Evolutionary conservation across 805 yeast genomes (phyloP).

Genomic region (Cyberlindnera xylosilytica): DNA sequence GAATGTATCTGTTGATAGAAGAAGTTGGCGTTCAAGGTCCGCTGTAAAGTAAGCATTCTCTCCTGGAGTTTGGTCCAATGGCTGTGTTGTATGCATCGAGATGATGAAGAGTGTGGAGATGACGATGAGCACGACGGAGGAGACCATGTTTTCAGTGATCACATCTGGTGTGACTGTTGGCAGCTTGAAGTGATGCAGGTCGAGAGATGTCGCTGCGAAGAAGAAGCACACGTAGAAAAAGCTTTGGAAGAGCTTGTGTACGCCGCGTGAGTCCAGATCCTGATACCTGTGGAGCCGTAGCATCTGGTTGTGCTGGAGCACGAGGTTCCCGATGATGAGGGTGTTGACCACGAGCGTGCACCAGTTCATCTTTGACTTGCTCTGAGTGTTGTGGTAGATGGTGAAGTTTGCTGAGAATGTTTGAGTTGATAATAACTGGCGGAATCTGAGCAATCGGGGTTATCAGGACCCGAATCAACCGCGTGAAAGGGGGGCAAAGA

Average conservation of each 20-base stretch:
- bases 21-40: constrained; percentile 13
- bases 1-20: constrained; percentile 12
- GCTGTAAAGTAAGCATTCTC: constrained; percentile 1
- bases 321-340: constrained; percentile 4
- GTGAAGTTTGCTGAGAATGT: no score
- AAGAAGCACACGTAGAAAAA: constrained; percentile 9
- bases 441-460: no score
- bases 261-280: constrained; percentile 9
- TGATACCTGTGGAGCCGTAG: constrained; percentile 10
- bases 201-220: constrained; percentile 12
- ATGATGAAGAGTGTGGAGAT: constrained; percentile 12
- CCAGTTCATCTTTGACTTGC: constrained; percentile 5
- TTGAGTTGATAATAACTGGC: background rate
- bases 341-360: constrained; percentile 7
- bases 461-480: no score
- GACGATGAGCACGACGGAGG: constrained; percentile 2
- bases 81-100: constrained; percentile 11
- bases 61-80: background rate
- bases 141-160: constrained; percentile 6
- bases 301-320: constrained; percentile 12
- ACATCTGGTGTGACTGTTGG: constrained; percentile 2
- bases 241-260: constrained; percentile 9
- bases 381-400: background rate
- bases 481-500: no score
- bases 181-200: constrained; percentile 12